Conservation (phyloP, 345 rosid genomes). For the Ailanthus altissimus region DNA sequence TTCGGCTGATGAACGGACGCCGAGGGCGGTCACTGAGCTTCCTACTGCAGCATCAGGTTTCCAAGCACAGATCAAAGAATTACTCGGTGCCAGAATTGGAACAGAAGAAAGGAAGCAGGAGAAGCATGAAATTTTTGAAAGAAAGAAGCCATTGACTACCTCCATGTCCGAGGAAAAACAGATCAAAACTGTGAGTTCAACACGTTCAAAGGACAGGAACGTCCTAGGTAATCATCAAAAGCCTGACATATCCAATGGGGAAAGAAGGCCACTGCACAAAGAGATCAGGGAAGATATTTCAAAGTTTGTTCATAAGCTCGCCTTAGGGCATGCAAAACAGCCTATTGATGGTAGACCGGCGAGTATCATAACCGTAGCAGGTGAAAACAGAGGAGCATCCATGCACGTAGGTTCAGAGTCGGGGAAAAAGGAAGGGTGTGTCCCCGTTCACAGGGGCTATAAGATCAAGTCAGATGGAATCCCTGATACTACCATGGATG, state of each 20-base stretch:
- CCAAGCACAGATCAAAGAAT: slow-evolving; percentile 30
- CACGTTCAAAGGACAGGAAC: slow-evolving; percentile 30
- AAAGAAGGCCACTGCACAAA: slow-evolving; percentile 43
- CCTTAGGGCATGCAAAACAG: slow-evolving; percentile 42
- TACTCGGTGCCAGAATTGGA: slow-evolving; percentile 13
- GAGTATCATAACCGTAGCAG: slow-evolving; percentile 61
- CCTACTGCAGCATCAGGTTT: slow-evolving; percentile 37
- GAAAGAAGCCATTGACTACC: slow-evolving; percentile 22
- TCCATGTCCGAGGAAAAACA: slow-evolving; percentile 26
- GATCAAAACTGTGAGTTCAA: slow-evolving; percentile 39
- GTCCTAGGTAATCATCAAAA: slow-evolving; percentile 22
- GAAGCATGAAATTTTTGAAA: slow-evolving; percentile 36
- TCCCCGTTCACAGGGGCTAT: slow-evolving; percentile 66
- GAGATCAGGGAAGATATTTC: slow-evolving; percentile 61
- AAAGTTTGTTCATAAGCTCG: slow-evolving; percentile 57
- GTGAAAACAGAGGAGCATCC: slow-evolving; percentile 86
- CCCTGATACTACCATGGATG: slow-evolving; percentile 55
- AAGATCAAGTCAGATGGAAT: slow-evolving; percentile 61
- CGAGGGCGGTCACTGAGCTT: slow-evolving; percentile 24
- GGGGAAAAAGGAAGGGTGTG: slow-evolving; percentile 43
- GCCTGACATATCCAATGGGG: slow-evolving; percentile 27
- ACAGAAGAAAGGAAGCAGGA: slow-evolving; percentile 29
- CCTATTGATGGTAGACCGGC: slow-evolving; percentile 41
- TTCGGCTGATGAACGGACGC: slow-evolving; percentile 25
- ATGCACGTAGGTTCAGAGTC: slow-evolving; percentile 58